These are phyloP conservation scores for Chlamydomonas schloesseri DNA, from an alignment of 139 green algal genomes.

Conservation along the genomic window DNA sequence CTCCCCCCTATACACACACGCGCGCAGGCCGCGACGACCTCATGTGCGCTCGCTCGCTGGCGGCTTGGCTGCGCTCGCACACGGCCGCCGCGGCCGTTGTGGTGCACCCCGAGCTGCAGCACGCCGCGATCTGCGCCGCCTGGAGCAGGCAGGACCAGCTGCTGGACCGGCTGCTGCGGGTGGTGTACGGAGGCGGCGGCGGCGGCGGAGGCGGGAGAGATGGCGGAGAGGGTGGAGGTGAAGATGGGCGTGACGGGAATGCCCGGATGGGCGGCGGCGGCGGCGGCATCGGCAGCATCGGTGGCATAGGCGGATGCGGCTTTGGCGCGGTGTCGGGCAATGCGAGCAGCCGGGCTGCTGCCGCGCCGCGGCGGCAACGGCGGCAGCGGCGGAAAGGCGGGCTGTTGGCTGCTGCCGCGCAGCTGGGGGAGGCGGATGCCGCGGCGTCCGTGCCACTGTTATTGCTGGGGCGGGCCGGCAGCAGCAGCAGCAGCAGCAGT, in stretches of 20 bases:
- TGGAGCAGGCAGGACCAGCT: conserved; percentile 33
- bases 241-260: background rate
- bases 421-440: background rate
- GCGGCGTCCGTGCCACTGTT: background rate
- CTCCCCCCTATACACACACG: no score
- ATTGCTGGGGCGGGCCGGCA: background rate
- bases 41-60: conserved; percentile 23
- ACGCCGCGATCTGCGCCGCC: conserved; percentile 39
- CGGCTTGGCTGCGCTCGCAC: conserved; percentile 31
- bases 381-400: background rate
- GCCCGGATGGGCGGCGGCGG: background rate
- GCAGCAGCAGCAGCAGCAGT: background rate
- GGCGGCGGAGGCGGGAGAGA: background rate
- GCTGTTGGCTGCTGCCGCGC: no score
- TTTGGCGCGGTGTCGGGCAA: background rate
- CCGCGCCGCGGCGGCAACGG: background rate
- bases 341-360: no score
- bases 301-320: no score
- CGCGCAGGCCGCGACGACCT: conserved; percentile 48
- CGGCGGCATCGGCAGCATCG: background rate
- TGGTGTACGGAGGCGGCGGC: conserved; percentile 11
- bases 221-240: background rate
- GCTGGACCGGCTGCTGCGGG: conserved; percentile 8
- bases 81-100: conserved; percentile 20
- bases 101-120: conserved; percentile 20